A percentile compares a stretch with the other conserved stretches of the same genome.
phyloP scores from a whole-genome alignment of 163 green algal genomes.

The Prototheca wickerhamii region DNA sequence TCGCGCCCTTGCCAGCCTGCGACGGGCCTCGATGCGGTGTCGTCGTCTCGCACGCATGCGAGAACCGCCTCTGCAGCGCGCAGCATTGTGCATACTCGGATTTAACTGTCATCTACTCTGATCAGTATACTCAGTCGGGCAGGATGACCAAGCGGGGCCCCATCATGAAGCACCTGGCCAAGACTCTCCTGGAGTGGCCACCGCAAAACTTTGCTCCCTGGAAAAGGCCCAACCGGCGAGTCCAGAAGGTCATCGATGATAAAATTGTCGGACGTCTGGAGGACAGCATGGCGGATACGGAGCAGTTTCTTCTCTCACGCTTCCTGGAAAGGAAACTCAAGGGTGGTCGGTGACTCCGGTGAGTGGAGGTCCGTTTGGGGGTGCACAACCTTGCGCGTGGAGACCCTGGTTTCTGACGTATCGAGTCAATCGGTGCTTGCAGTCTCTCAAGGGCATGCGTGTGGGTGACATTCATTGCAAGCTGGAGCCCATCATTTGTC shows the following conservation, averaged over 20 bases:
- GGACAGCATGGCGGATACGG: neutral
- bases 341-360: neutral
- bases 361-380: neutral
- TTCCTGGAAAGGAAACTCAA: neutral
- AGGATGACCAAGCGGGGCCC: neutral
- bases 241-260: neutral
- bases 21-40: too few relatives aligned
- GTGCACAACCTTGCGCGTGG: neutral
- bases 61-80: too few relatives aligned
- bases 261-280: neutral
- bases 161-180: conserved; percentile 2
- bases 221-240: neutral
- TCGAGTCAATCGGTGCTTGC: neutral
- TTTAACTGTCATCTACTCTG: too few relatives aligned
- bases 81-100: neutral
- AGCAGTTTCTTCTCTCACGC: neutral
- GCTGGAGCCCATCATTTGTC: too few relatives aligned
- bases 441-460: too few relatives aligned
- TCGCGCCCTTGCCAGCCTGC: too few relatives aligned
- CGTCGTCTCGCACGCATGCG: too few relatives aligned
- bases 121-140: too few relatives aligned
- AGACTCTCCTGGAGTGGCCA: neutral
- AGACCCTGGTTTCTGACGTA: neutral
- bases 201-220: conserved; percentile 1
- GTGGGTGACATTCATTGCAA: too few relatives aligned